Evolutionary conservation across 129 eudicot genomes (phyloP).

Genomic region (Helianthus annuus): HanXRQr2.0-SUNRISE NC_035446.2:18003759-18004258

Average conservation of each 20-base stretch:
- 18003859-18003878: conserved; percentile 25
- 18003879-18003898: too few species aligned
- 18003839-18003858: conserved; percentile 53
- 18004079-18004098: conserved; percentile 47
- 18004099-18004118: conserved; percentile 19
- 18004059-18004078: conserved; percentile 61
- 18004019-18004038: conserved; percentile 24
- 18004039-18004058: conserved; percentile 58
- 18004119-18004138: conserved; percentile 39
- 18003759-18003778: conserved; percentile 39
- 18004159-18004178: conserved; percentile 60
- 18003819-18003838: conserved; percentile 42
- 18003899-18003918: conserved; percentile 42
- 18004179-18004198: conserved; percentile 48
- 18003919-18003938: conserved; percentile 31
- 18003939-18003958: conserved; percentile 25
- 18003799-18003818: conserved; percentile 24
- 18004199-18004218: conserved; percentile 34
- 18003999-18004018: conserved; percentile 39
- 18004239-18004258: too few species aligned
- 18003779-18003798: conserved; percentile 4
- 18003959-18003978: conserved; percentile 28
- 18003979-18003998: conserved; percentile 16
- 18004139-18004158: conserved; percentile 57
- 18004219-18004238: conserved; percentile 3